These are phyloP conservation scores for Quercus glauca DNA, from an alignment of 306 rosid genomes.

Conservation along the genomic window DNA sequence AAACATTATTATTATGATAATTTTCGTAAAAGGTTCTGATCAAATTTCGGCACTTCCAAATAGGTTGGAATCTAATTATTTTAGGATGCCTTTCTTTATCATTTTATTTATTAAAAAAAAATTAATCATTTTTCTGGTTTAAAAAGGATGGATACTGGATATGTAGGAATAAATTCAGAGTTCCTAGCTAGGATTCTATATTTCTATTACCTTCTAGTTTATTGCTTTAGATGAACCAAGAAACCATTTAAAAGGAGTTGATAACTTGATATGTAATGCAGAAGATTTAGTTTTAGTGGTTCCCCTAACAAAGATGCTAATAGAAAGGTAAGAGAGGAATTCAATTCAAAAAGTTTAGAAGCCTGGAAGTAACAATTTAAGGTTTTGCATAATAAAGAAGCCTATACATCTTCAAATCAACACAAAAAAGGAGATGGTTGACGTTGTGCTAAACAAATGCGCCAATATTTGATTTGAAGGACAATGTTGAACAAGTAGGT, in stretches of 20 bases:
- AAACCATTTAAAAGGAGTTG: neutral
- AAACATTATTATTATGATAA: conserved; percentile 25
- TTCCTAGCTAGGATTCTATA: neutral
- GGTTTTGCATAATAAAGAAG: conserved; percentile 14
- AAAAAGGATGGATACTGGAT: neutral
- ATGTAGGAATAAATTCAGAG: neutral
- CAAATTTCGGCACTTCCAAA: conserved; percentile 63
- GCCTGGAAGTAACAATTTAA: conserved; percentile 14
- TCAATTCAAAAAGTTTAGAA: conserved; percentile 6
- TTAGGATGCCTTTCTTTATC: conserved; percentile 1
- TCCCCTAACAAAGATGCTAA: conserved; percentile 14
- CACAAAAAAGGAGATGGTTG: conserved; percentile 38
- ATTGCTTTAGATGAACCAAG: neutral
- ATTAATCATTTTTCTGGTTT: neutral
- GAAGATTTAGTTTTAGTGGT: neutral
- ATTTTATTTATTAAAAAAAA: conserved; percentile 13
- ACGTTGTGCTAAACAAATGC: conserved; percentile 36
- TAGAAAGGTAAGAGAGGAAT: neutral
- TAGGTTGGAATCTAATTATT: conserved; percentile 57
- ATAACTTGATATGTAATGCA: neutral
- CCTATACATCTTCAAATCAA: conserved; percentile 16
- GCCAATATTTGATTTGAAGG: conserved; percentile 14
- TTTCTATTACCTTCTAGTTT: neutral
- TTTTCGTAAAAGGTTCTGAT: conserved; percentile 45
- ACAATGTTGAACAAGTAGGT: conserved; percentile 18